These are phyloP conservation scores for Setaria viridis DNA, from an alignment of 202 grass and related monocot species.

Conservation along the genomic window DNA sequence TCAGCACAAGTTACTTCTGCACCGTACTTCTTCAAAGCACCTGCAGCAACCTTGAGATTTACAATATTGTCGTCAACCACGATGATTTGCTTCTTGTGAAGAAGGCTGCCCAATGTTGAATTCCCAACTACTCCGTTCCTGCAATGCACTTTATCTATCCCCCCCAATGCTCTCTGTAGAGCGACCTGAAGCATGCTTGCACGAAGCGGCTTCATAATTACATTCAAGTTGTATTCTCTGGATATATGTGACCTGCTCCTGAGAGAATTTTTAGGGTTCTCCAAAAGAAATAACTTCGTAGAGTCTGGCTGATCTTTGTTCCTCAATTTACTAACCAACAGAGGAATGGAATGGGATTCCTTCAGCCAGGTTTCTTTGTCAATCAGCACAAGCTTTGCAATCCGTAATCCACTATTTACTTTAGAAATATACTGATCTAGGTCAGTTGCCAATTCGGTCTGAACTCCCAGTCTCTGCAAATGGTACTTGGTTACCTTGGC, in stretches of 20 bases:
- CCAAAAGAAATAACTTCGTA: conserved; percentile 82
- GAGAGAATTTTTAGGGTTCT: conserved; percentile 62
- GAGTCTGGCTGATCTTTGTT: conserved; percentile 57
- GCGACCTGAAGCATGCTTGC: conserved; percentile 87
- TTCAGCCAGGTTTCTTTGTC: conserved; percentile 85
- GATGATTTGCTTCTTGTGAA: conserved; percentile 84
- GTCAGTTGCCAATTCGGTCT: conserved; percentile 63
- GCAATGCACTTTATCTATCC: conserved; percentile 54
- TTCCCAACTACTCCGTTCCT: conserved; percentile 70
- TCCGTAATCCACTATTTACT: conserved; percentile 50
- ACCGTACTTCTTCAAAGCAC: conserved; percentile 94
- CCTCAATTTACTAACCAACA: conserved; percentile 63
- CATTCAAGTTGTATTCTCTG: conserved; percentile 67
- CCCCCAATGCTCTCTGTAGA: conserved; percentile 70
- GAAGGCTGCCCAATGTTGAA: conserved; percentile 71
- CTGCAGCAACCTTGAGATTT: conserved; percentile 94
- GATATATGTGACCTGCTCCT: conserved; percentile 59
- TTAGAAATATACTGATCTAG: conserved; percentile 66
- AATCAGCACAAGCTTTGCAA: conserved; percentile 78
- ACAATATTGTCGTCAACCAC: conserved; percentile 94
- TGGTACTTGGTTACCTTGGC: conserved; percentile 86
- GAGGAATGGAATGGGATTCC: conserved; percentile 59
- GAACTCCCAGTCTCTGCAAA: conserved; percentile 87
- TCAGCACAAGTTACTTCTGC: conserved; percentile 78
- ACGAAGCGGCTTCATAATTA: conserved; percentile 92